Conservation (phyloP, 2,329 filamentous ascomycete genomes). For the Xylariaceae sp. region DNA sequence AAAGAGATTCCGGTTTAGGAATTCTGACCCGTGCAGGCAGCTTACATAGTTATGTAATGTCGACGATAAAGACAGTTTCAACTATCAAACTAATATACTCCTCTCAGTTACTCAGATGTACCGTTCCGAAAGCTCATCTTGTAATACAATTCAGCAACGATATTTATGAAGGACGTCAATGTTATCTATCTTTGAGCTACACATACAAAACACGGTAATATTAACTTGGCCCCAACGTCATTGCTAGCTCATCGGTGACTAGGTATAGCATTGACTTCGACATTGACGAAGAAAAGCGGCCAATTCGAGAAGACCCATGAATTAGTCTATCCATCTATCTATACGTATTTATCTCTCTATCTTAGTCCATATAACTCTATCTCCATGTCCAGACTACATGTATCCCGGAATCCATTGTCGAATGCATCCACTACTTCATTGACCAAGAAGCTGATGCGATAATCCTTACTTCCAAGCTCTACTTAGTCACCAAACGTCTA, state of each 20-base stretch:
- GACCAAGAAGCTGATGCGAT: neutral
- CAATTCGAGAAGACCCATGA: neutral
- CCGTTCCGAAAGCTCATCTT: no score
- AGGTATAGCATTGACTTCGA: neutral
- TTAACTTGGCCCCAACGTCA: neutral
- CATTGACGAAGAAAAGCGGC: neutral
- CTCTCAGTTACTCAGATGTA: no score
- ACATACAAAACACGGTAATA: neutral
- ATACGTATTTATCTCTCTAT: no score
- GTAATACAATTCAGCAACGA: no score
- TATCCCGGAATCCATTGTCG: neutral
- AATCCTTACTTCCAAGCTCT: neutral
- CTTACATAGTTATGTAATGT: no score
- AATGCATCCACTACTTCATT: neutral
- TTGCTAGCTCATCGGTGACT: no score
- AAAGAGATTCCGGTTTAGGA: neutral
- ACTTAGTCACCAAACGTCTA: neutral
- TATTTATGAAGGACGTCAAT: no score
- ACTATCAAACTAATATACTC: no score
- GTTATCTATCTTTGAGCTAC: no score
- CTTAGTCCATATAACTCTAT: neutral
- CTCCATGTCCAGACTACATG: neutral
- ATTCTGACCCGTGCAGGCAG: no score
- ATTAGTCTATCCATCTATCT: neutral
- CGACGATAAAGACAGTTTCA: no score